A percentile compares a stretch with the other conserved stretches of the same genome.
These are phyloP conservation scores for Diaporthe australafricana DNA, from an alignment of 2,329 filamentous ascomycete species.

Conservation along the genomic window DNA sequence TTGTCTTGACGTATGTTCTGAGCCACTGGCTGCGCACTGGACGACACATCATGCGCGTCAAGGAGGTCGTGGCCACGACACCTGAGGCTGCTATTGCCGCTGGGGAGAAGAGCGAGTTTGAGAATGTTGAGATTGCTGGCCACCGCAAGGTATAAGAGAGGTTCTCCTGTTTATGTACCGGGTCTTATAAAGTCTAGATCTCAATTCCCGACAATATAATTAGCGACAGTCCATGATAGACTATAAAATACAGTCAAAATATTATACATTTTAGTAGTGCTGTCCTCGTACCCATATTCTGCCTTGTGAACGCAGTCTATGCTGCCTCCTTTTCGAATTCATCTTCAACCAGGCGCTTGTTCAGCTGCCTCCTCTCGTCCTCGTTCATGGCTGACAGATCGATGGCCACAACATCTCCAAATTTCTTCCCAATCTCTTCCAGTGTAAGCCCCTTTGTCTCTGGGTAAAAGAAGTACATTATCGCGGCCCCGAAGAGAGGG, in stretches of 20 bases:
- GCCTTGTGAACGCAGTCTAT: no score
- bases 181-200: background rate
- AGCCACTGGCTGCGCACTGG: slow-evolving; percentile 48
- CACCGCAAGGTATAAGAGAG: slow-evolving; percentile 4
- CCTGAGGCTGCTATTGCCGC: slow-evolving; percentile 32
- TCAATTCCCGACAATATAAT: background rate
- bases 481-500: slow-evolving; percentile 30
- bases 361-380: background rate
- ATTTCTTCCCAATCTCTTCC: slow-evolving; percentile 32
- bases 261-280: no score
- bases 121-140: slow-evolving; percentile 18
- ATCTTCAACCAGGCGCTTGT: background rate
- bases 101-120: slow-evolving; percentile 15
- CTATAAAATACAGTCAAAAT: no score
- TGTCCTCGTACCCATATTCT: no score
- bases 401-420: background rate
- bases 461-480: slow-evolving; percentile 36
- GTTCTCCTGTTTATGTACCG: background rate
- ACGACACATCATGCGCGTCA: slow-evolving; percentile 46
- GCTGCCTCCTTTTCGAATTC: background rate
- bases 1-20: slow-evolving; percentile 48
- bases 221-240: background rate
- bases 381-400: slow-evolving; percentile 1
- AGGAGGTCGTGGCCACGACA: slow-evolving; percentile 43
- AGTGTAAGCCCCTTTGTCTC: slow-evolving; percentile 37